These are phyloP conservation scores for Torulaspora maleeae DNA, from an alignment of 805 yeast species.

Conservation along the genomic window DNA sequence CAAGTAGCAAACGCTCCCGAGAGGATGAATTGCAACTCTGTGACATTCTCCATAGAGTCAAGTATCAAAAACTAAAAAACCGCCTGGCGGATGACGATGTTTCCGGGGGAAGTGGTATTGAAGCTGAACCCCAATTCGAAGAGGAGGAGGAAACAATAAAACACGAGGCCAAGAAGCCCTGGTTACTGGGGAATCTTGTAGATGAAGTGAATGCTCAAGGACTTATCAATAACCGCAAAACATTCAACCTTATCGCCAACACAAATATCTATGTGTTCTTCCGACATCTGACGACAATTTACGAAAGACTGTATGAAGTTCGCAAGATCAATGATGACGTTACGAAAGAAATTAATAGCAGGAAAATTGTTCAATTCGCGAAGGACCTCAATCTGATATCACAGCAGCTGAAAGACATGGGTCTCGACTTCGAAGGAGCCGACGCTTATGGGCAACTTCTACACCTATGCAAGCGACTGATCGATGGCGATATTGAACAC, in stretches of 20 bases:
- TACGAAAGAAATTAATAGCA: constrained; percentile 60
- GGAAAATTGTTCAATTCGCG: constrained; percentile 72
- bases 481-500: constrained; percentile 88
- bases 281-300: constrained; percentile 77
- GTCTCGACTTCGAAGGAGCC: constrained; percentile 62
- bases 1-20: constrained; percentile 32
- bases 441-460: constrained; percentile 78
- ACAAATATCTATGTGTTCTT: constrained; percentile 84
- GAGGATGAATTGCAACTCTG: constrained; percentile 23
- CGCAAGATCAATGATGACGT: constrained; percentile 68
- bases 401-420: constrained; percentile 75
- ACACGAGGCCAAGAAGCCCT: constrained; percentile 33
- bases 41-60: constrained; percentile 33
- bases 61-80: constrained; percentile 37
- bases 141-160: constrained; percentile 30
- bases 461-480: constrained; percentile 63
- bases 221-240: constrained; percentile 41
- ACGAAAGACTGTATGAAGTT: constrained; percentile 73
- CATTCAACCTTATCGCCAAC: constrained; percentile 78
- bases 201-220: constrained; percentile 33
- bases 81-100: constrained; percentile 12
- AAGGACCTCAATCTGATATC: constrained; percentile 77
- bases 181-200: constrained; percentile 34
- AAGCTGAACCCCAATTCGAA: constrained; percentile 36
- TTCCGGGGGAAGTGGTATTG: constrained; percentile 16